A percentile compares a stretch with the other conserved stretches of the same genome.
These are phyloP conservation scores for Ustilago shanxiensis DNA, from an alignment of 1,284 basidiomycete species.

Conservation along the genomic window DNA sequence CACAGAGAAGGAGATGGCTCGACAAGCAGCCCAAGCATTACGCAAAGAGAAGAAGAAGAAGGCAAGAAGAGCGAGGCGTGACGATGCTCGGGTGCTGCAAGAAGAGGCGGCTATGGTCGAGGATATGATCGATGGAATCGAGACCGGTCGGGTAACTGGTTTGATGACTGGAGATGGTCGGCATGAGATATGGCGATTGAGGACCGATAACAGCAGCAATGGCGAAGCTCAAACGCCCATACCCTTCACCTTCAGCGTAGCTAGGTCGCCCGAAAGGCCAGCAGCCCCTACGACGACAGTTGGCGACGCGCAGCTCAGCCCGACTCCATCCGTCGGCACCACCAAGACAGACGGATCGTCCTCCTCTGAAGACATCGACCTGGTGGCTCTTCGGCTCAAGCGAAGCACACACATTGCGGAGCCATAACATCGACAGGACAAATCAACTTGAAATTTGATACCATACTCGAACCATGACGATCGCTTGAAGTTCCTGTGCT, in stretches of 20 bases:
- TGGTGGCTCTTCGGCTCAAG: conserved; percentile 31
- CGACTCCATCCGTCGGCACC: conserved; percentile 15
- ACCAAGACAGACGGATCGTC: conserved; percentile 25
- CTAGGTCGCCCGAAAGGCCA: conserved; percentile 8
- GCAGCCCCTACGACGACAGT: neutral
- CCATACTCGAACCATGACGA: neutral
- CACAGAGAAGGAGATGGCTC: conserved; percentile 15
- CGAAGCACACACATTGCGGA: neutral
- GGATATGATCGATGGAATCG: conserved; percentile 34
- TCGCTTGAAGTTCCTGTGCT: too few relatives aligned
- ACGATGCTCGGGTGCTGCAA: conserved; percentile 27
- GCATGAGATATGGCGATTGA: conserved; percentile 16
- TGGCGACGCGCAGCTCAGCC: conserved; percentile 9
- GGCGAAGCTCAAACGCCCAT: neutral
- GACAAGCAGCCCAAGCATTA: conserved; percentile 20
- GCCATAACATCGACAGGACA: conserved; percentile 2
- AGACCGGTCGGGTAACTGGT: conserved; percentile 3
- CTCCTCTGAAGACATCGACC: conserved; percentile 36
- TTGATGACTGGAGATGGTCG: neutral
- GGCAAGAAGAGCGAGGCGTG: conserved; percentile 13
- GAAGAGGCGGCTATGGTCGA: conserved; percentile 36
- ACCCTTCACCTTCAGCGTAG: conserved; percentile 34
- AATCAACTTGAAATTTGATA: neutral
- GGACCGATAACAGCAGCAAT: conserved; percentile 5
- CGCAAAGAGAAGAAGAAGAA: conserved; percentile 26